Evolutionary conservation across 768 basidiomycete species (phyloP).

Genomic region (Suillus alpinus): DNA sequence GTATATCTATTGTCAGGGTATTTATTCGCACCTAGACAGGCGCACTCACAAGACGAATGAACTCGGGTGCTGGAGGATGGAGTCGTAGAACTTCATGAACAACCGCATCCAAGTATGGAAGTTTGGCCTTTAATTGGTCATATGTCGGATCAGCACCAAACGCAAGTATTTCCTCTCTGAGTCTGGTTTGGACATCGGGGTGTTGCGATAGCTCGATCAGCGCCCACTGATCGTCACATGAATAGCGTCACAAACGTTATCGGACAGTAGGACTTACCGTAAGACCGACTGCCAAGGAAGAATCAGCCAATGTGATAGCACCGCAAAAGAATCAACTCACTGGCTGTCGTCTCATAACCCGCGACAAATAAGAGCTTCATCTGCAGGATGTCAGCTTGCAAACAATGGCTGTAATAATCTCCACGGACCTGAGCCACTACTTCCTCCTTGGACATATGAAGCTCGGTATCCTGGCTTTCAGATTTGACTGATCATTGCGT

Average conservation of each 20-base stretch:
- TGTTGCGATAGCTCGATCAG: background rate
- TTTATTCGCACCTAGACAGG: background rate
- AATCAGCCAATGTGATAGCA: background rate
- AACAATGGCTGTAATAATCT: background rate
- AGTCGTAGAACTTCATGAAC: no score
- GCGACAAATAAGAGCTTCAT: background rate
- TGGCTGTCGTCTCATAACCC: background rate
- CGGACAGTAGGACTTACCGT: background rate
- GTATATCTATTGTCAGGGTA: background rate
- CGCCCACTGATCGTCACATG: background rate
- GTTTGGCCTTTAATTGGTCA: no score
- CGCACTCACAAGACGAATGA: background rate
- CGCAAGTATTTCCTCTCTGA: no score
- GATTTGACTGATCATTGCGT: background rate
- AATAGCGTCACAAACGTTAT: background rate
- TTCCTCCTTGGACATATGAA: background rate
- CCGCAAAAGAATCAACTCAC: background rate
- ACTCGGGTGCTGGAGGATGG: background rate
- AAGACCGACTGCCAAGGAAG: background rate
- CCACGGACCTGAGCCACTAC: background rate
- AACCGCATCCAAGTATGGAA: no score
- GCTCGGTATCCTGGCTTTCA: background rate
- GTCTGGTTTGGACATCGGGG: no score
- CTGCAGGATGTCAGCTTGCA: background rate
- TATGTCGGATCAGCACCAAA: no score